phyloP scores from a whole-genome alignment of 1,284 basidiomycete genomes.

The Ganoderma multipileum region DNA sequence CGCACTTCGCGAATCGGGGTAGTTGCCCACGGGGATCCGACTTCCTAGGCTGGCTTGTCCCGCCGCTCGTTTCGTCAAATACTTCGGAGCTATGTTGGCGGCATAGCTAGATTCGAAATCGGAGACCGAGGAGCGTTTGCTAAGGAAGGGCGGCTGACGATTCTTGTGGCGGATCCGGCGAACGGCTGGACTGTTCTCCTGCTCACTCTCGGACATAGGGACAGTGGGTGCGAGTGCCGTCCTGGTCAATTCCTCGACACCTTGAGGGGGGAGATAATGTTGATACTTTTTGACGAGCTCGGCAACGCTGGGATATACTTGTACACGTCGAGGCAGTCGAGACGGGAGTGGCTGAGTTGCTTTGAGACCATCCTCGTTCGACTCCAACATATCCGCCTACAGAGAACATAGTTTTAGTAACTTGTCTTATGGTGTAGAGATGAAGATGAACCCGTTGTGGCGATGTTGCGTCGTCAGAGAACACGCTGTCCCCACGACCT shows the following conservation, averaged over 20 bases:
- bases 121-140: conserved; percentile 70
- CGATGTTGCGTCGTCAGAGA: conserved; percentile 35
- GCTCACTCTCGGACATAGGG: conserved; percentile 74
- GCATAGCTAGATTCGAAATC: conserved; percentile 92
- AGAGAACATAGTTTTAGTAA: not conserved
- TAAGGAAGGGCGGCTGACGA: conserved; percentile 48
- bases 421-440: not conserved
- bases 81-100: conserved; percentile 81
- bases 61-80: conserved; percentile 58
- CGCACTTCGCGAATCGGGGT: conserved; percentile 61
- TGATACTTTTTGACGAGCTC: conserved; percentile 88
- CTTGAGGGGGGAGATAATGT: conserved; percentile 74
- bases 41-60: conserved; percentile 43
- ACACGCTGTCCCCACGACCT: conserved; percentile 47
- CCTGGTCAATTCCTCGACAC: conserved; percentile 71
- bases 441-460: conserved; percentile 36
- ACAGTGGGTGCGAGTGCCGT: conserved; percentile 67
- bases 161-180: conserved; percentile 49
- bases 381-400: not conserved
- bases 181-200: conserved; percentile 53
- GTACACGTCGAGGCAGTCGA: conserved; percentile 71
- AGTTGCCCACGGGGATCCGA: conserved; percentile 56
- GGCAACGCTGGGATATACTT: conserved; percentile 74
- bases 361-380: conserved; percentile 14
- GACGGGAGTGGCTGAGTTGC: conserved; percentile 47